Base-by-base conservation (phyloP, 345 rosid genomes). In the Salix purpurea region DNA sequence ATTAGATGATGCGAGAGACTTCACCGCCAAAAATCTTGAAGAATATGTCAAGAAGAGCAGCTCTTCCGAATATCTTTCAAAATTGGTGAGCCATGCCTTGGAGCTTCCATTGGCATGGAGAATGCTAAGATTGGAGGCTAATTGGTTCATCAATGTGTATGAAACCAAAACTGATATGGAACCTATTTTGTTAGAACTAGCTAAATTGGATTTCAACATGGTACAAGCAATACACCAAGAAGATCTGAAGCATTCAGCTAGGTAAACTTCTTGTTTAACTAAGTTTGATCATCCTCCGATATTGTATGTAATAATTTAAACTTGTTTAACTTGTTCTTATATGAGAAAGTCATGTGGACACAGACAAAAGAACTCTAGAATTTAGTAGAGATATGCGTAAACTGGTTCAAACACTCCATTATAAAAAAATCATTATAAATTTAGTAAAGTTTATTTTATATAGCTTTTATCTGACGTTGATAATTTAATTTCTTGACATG, bases 71-170 rank as follows among this genome's bases (percentile, higher is more conserved):
- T 39, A 69, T 70, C 76, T 76, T 26, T 69, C 40, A 4, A 69
- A 42, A 65, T 67, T 83, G 16, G 87, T 79, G 52, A 74, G 61
- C 0, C 87, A 77, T 60, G 87, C 86, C 24, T 65, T 86, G 75
- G 86, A 84, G 58, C 71, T 83, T 64, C 88, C 90, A 0, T 50
- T 80, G 39, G 85, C 85, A 44, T 77, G 80, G 77, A 79, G 86
- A 56, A 72, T 85, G 36, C 68, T 8, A 16, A 39, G 67, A 34
- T 2, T 73, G 70, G 88, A 87, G 54, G 79, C 86, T 0, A 75
- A 81, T 39, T 84, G 85, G 87, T 81, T 77, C 67, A 84, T 86
- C 8, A 77, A 78, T 26, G 48, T 76, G 23, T 86, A 79, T 32
- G 77, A 78, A 74, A 79, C 65, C 62, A 72, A 32, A 40, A 28